Evolutionary conservation across 345 rosid genomes (phyloP).

Genomic region (Eutrema yunnanense): DNA sequence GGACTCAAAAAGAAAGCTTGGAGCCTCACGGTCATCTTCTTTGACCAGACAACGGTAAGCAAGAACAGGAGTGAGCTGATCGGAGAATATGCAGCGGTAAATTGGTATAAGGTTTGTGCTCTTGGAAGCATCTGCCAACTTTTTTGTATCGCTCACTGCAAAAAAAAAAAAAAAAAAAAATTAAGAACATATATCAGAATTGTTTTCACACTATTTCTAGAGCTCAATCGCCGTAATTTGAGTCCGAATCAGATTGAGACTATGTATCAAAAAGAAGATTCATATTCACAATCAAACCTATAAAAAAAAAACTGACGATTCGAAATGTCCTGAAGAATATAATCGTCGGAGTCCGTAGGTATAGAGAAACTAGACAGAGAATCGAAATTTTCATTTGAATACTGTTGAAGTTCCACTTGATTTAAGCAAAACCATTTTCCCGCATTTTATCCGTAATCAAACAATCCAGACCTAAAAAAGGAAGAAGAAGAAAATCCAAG

Average conservation of each 20-base stretch:
- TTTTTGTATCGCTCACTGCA: slow-evolving; percentile 40
- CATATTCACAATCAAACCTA: not conserved
- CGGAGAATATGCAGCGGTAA: slow-evolving; percentile 66
- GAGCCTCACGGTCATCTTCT: slow-evolving; percentile 80
- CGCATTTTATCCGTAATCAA: slow-evolving; percentile 22
- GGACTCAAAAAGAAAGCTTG: slow-evolving; percentile 85
- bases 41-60: slow-evolving; percentile 87
- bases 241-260: not conserved
- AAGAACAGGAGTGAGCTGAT: slow-evolving; percentile 80
- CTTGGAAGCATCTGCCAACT: slow-evolving; percentile 56
- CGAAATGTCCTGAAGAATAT: not conserved
- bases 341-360: not conserved
- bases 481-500: not conserved
- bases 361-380: not conserved
- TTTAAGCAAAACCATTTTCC: not conserved
- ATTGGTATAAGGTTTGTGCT: slow-evolving; percentile 66
- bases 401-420: not conserved
- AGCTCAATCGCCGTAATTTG: not conserved
- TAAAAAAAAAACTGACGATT: not conserved
- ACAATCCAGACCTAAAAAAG: not conserved
- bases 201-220: not conserved
- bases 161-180: not conserved
- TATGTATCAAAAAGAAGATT: not conserved
- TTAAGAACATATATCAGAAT: not conserved
- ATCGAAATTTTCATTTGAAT: not conserved